Conservation (phyloP, 1,284 basidiomycete genomes). For the Moesziomyces antarcticus region DNA sequence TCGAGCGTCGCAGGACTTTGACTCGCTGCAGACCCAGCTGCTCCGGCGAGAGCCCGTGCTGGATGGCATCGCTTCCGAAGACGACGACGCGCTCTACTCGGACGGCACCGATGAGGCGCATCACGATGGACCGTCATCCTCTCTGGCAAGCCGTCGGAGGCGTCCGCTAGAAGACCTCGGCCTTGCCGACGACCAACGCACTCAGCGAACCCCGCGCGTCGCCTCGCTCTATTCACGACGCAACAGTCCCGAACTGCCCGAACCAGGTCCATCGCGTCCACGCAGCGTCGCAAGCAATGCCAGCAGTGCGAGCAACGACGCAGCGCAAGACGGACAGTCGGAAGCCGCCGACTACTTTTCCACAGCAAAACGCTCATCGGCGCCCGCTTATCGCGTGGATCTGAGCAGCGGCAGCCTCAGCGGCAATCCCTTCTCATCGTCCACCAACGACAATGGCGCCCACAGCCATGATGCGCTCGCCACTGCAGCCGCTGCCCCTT, state of each 20-base stretch:
- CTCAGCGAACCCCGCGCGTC: slow-evolving; percentile 21
- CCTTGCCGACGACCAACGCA: slow-evolving; percentile 17
- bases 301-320: neutral
- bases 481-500: slow-evolving; percentile 2
- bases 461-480: slow-evolving; percentile 17
- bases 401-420: slow-evolving; percentile 36
- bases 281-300: slow-evolving; percentile 21
- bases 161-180: slow-evolving; percentile 15
- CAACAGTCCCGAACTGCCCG: slow-evolving; percentile 41
- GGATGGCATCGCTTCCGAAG: slow-evolving; percentile 22
- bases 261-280: slow-evolving; percentile 32
- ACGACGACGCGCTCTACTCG: slow-evolving; percentile 11
- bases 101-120: slow-evolving; percentile 13
- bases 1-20: slow-evolving; percentile 57
- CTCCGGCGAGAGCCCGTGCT: slow-evolving; percentile 45
- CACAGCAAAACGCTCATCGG: slow-evolving; percentile 5
- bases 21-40: slow-evolving; percentile 59
- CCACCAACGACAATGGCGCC: neutral
- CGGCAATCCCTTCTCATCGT: slow-evolving; percentile 25
- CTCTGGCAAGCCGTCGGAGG: slow-evolving; percentile 30
- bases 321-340: slow-evolving; percentile 4
- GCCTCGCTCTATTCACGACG: slow-evolving; percentile 48
- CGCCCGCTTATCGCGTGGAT: slow-evolving; percentile 34
- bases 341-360: slow-evolving; percentile 37
- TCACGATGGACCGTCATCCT: slow-evolving; percentile 2